These are phyloP conservation scores for Aureobasidium sp. DNA, from an alignment of 2,329 filamentous ascomycete species.

Conservation along the genomic window DNA sequence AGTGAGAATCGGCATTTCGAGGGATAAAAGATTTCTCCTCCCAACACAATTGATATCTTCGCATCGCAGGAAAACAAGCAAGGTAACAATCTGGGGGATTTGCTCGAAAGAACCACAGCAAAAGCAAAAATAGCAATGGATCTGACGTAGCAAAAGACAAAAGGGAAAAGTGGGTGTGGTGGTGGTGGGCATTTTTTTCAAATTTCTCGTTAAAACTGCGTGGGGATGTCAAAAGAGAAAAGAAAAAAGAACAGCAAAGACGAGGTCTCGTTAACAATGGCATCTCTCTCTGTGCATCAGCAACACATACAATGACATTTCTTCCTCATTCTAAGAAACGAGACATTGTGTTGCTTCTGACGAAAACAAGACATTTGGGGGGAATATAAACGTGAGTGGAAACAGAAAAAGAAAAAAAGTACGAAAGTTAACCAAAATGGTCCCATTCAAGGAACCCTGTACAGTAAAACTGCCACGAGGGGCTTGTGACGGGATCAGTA, in stretches of 20 bases:
- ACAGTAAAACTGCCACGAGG: background rate
- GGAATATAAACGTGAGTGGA: background rate
- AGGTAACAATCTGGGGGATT: background rate
- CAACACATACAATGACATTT: background rate
- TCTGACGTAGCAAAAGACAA: background rate
- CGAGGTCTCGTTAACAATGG: background rate
- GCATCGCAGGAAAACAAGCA: background rate
- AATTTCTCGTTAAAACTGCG: slow-evolving; percentile 5
- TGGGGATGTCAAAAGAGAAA: background rate
- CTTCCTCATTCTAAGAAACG: background rate
- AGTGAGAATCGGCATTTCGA: background rate
- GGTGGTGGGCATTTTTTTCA: slow-evolving; percentile 3
- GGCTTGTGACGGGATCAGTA: background rate
- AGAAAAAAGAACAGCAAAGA: background rate
- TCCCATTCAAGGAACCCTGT: slow-evolving; percentile 1
- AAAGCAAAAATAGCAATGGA: background rate
- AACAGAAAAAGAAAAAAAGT: background rate
- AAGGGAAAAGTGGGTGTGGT: background rate
- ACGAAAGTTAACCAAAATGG: slow-evolving; percentile 1
- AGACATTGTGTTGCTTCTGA: background rate
- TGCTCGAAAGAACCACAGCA: background rate
- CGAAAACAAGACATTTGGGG: background rate
- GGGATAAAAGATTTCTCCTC: background rate
- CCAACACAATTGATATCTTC: slow-evolving; percentile 4
- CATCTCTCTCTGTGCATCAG: background rate